Conservation (phyloP, 768 basidiomycete genomes). For the Collybia sp. region DNA sequence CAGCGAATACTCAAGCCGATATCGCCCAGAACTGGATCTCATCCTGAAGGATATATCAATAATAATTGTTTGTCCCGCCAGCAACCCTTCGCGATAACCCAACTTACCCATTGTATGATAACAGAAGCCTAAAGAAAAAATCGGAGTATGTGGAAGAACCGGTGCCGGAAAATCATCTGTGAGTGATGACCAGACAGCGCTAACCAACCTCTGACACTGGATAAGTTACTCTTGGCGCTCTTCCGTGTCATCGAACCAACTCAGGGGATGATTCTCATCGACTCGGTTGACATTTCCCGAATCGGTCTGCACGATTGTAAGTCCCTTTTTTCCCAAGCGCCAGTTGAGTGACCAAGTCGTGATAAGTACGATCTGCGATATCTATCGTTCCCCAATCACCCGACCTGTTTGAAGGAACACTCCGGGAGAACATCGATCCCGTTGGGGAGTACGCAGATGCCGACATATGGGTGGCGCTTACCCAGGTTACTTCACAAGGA, state of each 20-base stretch:
- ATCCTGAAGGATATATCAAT: constrained; percentile 77
- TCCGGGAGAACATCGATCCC: constrained; percentile 90
- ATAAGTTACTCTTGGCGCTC: constrained; percentile 59
- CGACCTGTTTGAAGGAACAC: constrained; percentile 65
- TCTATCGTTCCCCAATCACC: constrained; percentile 85
- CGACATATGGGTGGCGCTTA: constrained; percentile 85
- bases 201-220: background rate
- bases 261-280: constrained; percentile 64
- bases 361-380: constrained; percentile 65
- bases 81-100: background rate
- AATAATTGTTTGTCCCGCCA: constrained; percentile 38
- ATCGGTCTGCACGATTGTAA: constrained; percentile 71
- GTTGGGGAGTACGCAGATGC: constrained; percentile 67
- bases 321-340: constrained; percentile 1
- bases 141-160: constrained; percentile 86
- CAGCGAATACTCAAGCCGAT: constrained; percentile 71
- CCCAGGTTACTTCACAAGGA: constrained; percentile 37
- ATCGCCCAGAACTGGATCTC: constrained; percentile 75
- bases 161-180: constrained; percentile 80
- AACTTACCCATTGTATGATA: too few species aligned
- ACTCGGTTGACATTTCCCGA: constrained; percentile 71
- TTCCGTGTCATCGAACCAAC: constrained; percentile 76
- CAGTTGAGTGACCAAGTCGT: background rate
- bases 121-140: constrained; percentile 76
- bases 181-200: constrained; percentile 10